These are phyloP conservation scores for Brassica cretica DNA, from an alignment of 345 rosid species.

Conservation along the genomic window DNA sequence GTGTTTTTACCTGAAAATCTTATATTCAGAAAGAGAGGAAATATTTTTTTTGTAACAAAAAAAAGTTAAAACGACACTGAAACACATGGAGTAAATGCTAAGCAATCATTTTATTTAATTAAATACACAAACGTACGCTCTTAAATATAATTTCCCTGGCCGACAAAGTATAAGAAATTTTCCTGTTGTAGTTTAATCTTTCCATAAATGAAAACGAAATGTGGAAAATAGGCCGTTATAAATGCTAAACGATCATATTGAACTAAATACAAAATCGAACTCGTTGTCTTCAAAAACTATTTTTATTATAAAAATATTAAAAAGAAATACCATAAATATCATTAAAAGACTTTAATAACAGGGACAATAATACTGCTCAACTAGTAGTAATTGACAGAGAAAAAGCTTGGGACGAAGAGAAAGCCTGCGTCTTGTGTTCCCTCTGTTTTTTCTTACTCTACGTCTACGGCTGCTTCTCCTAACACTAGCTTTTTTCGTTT, in stretches of 20 bases:
- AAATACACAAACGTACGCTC: too few relatives aligned
- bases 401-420: conserved; percentile 34
- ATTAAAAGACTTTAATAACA: conserved; percentile 19
- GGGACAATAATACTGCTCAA: conserved; percentile 24
- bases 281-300: neutral
- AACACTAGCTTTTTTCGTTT: conserved; percentile 19
- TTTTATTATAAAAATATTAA: neutral
- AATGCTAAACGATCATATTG: neutral
- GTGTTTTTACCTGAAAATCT: too few relatives aligned
- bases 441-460: conserved; percentile 31
- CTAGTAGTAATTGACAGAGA: conserved; percentile 26
- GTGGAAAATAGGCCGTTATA: conserved; percentile 4
- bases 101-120: neutral
- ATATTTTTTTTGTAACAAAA: too few relatives aligned
- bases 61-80: too few relatives aligned
- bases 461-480: conserved; percentile 28
- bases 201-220: neutral
- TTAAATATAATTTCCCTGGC: too few relatives aligned
- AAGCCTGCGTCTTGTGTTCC: conserved; percentile 35
- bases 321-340: neutral
- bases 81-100: neutral
- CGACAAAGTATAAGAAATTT: too few relatives aligned
- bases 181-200: neutral
- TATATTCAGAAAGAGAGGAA: too few relatives aligned
- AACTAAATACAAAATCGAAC: neutral